Conservation (phyloP, 2,329 filamentous ascomycete species). For the Penicillium sp. region DNA sequence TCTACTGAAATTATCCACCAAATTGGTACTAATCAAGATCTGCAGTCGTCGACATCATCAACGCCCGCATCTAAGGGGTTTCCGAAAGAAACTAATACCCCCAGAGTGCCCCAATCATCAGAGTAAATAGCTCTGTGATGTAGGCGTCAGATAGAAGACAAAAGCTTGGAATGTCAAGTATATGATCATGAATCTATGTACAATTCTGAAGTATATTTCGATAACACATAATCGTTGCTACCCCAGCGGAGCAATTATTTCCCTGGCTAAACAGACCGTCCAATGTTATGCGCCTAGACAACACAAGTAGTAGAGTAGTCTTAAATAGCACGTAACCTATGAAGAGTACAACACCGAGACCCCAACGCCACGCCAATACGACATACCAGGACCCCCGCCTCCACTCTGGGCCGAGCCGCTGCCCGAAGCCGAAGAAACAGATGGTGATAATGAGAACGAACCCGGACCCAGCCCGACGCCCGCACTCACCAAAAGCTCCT, state of each 20-base stretch:
- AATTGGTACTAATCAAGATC: slow-evolving; percentile 9
- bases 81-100: slow-evolving; percentile 20
- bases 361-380: slow-evolving; percentile 45
- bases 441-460: slow-evolving; percentile 35
- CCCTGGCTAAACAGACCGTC: not conserved
- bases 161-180: slow-evolving; percentile 25
- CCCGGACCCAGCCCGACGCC: slow-evolving; percentile 75
- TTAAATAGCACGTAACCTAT: slow-evolving; percentile 19
- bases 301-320: not conserved
- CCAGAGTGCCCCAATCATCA: slow-evolving; percentile 6
- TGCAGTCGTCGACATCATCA: slow-evolving; percentile 67
- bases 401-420: slow-evolving; percentile 30
- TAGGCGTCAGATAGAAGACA: slow-evolving; percentile 13
- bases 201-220: slow-evolving; percentile 18
- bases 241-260: not conserved
- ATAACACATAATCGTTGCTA: slow-evolving; percentile 1
- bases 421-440: slow-evolving; percentile 24
- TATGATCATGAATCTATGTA: slow-evolving; percentile 31
- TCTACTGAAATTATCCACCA: not conserved
- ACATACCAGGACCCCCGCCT: slow-evolving; percentile 27
- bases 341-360: slow-evolving; percentile 46
- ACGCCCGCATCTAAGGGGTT: slow-evolving; percentile 53
- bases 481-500: slow-evolving; percentile 88
- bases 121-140: slow-evolving; percentile 8
- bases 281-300: not conserved